Conservation (phyloP, 2,329 filamentous ascomycete species). For the Aplosporella prunicola region DNA sequence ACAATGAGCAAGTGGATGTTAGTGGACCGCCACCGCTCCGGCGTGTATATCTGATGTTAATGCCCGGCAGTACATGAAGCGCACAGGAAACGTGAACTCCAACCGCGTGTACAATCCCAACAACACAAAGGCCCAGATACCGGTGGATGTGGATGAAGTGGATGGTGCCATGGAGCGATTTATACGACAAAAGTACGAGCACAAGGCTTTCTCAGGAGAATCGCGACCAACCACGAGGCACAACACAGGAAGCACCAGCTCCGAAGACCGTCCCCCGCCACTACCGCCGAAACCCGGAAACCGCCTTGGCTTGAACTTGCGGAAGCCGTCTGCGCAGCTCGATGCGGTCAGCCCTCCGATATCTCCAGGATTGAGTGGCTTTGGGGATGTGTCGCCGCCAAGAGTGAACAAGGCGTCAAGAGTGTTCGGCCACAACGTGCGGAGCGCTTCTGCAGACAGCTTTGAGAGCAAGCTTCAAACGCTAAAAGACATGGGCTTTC, state of each 20-base stretch:
- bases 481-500: slow-evolving; percentile 85
- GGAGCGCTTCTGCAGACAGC: slow-evolving; percentile 42
- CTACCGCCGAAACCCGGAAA: slow-evolving; percentile 52
- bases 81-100: slow-evolving; percentile 73
- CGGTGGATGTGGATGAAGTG: slow-evolving; percentile 82
- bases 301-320: slow-evolving; percentile 55
- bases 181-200: slow-evolving; percentile 88
- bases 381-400: slow-evolving; percentile 25
- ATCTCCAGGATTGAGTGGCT: slow-evolving; percentile 24
- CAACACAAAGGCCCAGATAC: slow-evolving; percentile 72
- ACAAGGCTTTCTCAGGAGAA: slow-evolving; percentile 41
- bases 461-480: slow-evolving; percentile 67
- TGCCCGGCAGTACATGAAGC: slow-evolving; percentile 72
- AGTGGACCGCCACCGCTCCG: slow-evolving; percentile 27
- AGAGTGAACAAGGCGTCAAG: slow-evolving; percentile 54
- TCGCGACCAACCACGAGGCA: slow-evolving; percentile 37
- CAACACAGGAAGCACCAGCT: slow-evolving; percentile 48
- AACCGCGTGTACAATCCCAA: slow-evolving; percentile 87
- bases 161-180: slow-evolving; percentile 93
- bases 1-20: slow-evolving; percentile 91
- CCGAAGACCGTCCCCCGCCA: slow-evolving; percentile 48
- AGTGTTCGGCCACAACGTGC: slow-evolving; percentile 60
- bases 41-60: slow-evolving; percentile 12
- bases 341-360: slow-evolving; percentile 44
- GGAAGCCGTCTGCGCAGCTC: slow-evolving; percentile 49